phyloP scores from a whole-genome alignment of 1,284 basidiomycete genomes.

The Veloboletus limbatus region DNA sequence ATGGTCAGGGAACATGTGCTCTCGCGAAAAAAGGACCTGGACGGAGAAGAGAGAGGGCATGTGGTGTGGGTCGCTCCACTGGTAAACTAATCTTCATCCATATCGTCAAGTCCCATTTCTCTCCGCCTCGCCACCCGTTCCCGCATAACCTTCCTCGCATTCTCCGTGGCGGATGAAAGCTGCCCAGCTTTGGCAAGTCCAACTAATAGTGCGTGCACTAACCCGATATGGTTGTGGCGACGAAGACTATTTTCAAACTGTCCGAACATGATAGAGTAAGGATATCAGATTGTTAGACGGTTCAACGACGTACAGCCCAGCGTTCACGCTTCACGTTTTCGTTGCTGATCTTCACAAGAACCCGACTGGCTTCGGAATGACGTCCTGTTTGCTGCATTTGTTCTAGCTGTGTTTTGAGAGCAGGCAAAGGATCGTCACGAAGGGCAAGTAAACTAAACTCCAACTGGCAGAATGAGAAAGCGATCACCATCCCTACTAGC shows the following conservation, averaged over 20 bases:
- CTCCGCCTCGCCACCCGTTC: slow-evolving; percentile 30
- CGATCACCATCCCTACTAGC: neutral
- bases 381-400: slow-evolving; percentile 46
- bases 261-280: slow-evolving; percentile 3
- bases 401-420: slow-evolving; percentile 57
- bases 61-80: slow-evolving; percentile 3
- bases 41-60: neutral
- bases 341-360: slow-evolving; percentile 63
- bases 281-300: neutral
- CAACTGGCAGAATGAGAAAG: slow-evolving; percentile 46
- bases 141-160: slow-evolving; percentile 37
- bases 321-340: slow-evolving; percentile 76
- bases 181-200: slow-evolving; percentile 66
- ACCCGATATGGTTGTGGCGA: slow-evolving; percentile 79
- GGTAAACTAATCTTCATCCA: slow-evolving; percentile 33
- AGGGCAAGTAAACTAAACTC: slow-evolving; percentile 90
- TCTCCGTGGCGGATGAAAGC: slow-evolving; percentile 47
- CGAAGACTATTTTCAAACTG: slow-evolving; percentile 83
- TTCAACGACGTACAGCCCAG: slow-evolving; percentile 66
- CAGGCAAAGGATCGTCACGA: slow-evolving; percentile 73
- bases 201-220: slow-evolving; percentile 67
- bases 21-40: slow-evolving; percentile 8
- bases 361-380: slow-evolving; percentile 46
- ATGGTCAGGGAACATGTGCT: slow-evolving; percentile 8
- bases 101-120: slow-evolving; percentile 26